Percentiles rank a stretch among this genome's conserved stretches.
phyloP scores from a whole-genome alignment of 2,329 filamentous ascomycete species.

The Emericellopsis atlantica region DNA sequence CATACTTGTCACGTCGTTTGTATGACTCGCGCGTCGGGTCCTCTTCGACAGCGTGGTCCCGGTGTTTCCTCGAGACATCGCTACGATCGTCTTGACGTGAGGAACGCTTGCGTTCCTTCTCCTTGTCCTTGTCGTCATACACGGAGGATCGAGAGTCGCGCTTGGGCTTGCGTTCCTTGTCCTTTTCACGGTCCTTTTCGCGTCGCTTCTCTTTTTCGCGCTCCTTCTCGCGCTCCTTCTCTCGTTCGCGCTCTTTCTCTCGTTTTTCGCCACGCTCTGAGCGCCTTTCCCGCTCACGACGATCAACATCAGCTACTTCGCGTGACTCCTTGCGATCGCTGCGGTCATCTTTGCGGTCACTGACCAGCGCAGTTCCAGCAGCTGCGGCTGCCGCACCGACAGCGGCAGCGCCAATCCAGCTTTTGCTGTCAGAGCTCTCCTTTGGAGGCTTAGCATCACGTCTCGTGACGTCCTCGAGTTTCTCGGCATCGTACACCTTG shows the following conservation, averaged over 20 bases:
- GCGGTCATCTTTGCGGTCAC: constrained; percentile 9
- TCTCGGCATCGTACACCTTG: constrained; percentile 48
- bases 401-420: constrained; percentile 32
- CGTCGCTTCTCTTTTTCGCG: constrained; percentile 9
- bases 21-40: constrained; percentile 10
- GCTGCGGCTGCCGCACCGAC: constrained; percentile 31
- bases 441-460: constrained; percentile 14
- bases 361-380: constrained; percentile 5
- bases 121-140: constrained; percentile 7
- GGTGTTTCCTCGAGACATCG: constrained; percentile 12
- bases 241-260: constrained; percentile 6
- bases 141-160: constrained; percentile 15
- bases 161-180: constrained; percentile 15
- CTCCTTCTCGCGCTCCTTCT: constrained; percentile 6
- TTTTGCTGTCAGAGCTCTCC: constrained; percentile 21
- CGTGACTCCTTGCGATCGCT: constrained; percentile 7
- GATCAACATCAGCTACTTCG: constrained; percentile 3
- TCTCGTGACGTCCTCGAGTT: constrained; percentile 20
- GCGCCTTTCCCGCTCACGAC: constrained; percentile 1
- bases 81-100: constrained; percentile 18
- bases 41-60: constrained; percentile 10
- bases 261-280: constrained; percentile 1
- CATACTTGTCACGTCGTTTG: constrained; percentile 11
- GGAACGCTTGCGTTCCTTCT: constrained; percentile 14
- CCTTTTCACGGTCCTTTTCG: constrained; percentile 7